A percentile compares a stretch with the other conserved stretches of the same genome.
These are phyloP conservation scores for Umbellularia californica DNA, from an alignment of 164 flowering plant genomes.

Conservation along the genomic window DNA sequence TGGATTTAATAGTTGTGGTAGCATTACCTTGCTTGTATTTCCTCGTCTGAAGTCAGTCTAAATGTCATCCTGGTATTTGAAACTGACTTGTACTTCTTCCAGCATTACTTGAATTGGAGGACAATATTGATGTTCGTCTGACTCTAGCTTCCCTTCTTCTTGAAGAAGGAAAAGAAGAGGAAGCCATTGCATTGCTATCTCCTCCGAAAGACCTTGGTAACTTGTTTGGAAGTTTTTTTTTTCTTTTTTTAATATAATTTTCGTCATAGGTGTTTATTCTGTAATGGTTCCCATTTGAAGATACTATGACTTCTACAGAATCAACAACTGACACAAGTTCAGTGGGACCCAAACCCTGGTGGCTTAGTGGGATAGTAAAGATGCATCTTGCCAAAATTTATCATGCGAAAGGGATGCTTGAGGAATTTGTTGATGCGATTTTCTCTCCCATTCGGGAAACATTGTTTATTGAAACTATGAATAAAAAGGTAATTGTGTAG, in stretches of 20 bases:
- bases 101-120: slow-evolving; percentile 39
- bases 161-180: slow-evolving; percentile 61
- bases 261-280: not conserved
- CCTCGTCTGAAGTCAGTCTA: no score
- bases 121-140: slow-evolving; percentile 51
- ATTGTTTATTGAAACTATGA: slow-evolving; percentile 40
- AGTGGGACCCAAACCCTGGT: slow-evolving; percentile 50
- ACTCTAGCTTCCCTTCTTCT: slow-evolving; percentile 62
- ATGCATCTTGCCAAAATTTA: slow-evolving; percentile 56
- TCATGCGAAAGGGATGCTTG: slow-evolving; percentile 50
- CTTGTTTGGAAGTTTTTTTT: not conserved
- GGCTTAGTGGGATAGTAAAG: slow-evolving; percentile 55
- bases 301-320: slow-evolving; percentile 20
- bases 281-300: not conserved
- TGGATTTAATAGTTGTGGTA: no score
- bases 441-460: slow-evolving; percentile 55
- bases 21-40: no score
- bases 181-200: slow-evolving; percentile 65
- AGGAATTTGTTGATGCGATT: slow-evolving; percentile 58
- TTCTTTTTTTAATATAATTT: not conserved
- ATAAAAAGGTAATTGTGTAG: slow-evolving; percentile 42
- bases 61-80: not conserved
- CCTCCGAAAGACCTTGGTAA: slow-evolving; percentile 51
- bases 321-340: slow-evolving; percentile 19
- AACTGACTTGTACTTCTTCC: slow-evolving; percentile 12